Conservation (phyloP, 2,329 filamentous ascomycete species). For the Purpureocillium takamizusanense region DNA sequence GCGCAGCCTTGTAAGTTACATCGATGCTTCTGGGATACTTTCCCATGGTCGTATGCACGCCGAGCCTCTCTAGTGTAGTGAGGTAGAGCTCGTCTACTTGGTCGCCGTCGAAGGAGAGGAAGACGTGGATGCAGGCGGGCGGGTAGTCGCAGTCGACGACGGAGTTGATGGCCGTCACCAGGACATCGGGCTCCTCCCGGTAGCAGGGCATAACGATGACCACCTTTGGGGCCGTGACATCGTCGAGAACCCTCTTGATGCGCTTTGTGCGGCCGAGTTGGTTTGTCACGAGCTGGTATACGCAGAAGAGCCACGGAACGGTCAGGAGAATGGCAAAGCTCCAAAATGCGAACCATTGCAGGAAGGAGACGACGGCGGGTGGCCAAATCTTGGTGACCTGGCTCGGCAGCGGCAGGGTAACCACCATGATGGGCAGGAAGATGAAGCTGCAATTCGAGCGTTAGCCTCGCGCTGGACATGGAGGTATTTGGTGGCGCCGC, state of each 20-base stretch:
- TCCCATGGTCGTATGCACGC: slow-evolving; percentile 67
- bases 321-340: slow-evolving; percentile 78
- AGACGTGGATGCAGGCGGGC: slow-evolving; percentile 83
- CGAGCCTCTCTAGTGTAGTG: slow-evolving; percentile 75
- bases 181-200: slow-evolving; percentile 76
- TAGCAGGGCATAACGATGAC: slow-evolving; percentile 97
- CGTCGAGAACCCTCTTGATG: slow-evolving; percentile 77
- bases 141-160: slow-evolving; percentile 93
- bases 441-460: no score
- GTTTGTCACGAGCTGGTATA: slow-evolving; percentile 84
- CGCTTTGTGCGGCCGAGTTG: slow-evolving; percentile 73
- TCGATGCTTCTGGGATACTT: slow-evolving; percentile 86
- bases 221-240: slow-evolving; percentile 80
- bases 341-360: slow-evolving; percentile 97
- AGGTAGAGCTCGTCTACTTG: slow-evolving; percentile 83
- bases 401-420: slow-evolving; percentile 75
- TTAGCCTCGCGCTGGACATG: no score
- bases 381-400: slow-evolving; percentile 69
- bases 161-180: slow-evolving; percentile 81
- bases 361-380: slow-evolving; percentile 50
- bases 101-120: slow-evolving; percentile 90
- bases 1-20: slow-evolving; percentile 69
- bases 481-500: neutral
- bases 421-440: slow-evolving; percentile 89
- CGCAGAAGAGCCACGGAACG: slow-evolving; percentile 85